These are phyloP conservation scores for Rhynchosporium secalis DNA, from an alignment of 2,329 filamentous ascomycete species.

Conservation along the genomic window DNA sequence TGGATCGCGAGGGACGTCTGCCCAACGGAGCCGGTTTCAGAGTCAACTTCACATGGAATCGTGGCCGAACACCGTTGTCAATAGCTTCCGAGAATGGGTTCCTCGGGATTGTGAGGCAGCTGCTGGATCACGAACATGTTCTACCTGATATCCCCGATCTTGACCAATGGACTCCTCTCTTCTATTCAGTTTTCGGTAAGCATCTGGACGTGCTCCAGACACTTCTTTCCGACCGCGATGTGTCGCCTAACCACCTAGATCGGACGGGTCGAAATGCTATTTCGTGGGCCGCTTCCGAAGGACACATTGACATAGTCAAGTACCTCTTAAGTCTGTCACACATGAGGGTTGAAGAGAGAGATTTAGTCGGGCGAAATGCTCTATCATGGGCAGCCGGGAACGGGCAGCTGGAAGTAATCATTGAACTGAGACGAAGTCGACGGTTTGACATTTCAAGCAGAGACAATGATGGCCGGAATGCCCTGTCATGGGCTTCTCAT, in stretches of 20 bases:
- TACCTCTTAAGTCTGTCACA: slow-evolving; percentile 33
- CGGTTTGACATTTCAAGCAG: slow-evolving; percentile 35
- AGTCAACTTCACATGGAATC: slow-evolving; percentile 31
- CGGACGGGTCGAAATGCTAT: slow-evolving; percentile 39
- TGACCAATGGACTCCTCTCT: slow-evolving; percentile 38
- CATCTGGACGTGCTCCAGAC: slow-evolving; percentile 31
- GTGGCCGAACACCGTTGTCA: slow-evolving; percentile 39
- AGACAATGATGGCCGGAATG: slow-evolving; percentile 39
- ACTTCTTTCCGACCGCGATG: slow-evolving; percentile 31
- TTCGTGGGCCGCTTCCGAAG: slow-evolving; percentile 42
- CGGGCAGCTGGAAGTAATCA: slow-evolving; percentile 34
- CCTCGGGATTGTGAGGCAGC: slow-evolving; percentile 36
- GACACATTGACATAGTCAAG: slow-evolving; percentile 32
- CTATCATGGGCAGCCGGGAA: slow-evolving; percentile 40
- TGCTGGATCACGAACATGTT: slow-evolving; percentile 32
- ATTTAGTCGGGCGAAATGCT: slow-evolving; percentile 38
- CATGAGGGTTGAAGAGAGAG: slow-evolving; percentile 37
- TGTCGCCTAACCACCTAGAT: slow-evolving; percentile 40
- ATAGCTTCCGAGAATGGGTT: slow-evolving; percentile 41
- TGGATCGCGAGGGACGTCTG: slow-evolving; percentile 31
- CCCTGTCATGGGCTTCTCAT: slow-evolving; percentile 40
- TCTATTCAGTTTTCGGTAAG: slow-evolving; percentile 39
- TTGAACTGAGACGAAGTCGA: slow-evolving; percentile 29
- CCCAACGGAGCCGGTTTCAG: slow-evolving; percentile 19
- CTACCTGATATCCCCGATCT: slow-evolving; percentile 34